Evolutionary conservation across 768 basidiomycete species (phyloP).

Genomic region (Tricholomella constricta): DNA sequence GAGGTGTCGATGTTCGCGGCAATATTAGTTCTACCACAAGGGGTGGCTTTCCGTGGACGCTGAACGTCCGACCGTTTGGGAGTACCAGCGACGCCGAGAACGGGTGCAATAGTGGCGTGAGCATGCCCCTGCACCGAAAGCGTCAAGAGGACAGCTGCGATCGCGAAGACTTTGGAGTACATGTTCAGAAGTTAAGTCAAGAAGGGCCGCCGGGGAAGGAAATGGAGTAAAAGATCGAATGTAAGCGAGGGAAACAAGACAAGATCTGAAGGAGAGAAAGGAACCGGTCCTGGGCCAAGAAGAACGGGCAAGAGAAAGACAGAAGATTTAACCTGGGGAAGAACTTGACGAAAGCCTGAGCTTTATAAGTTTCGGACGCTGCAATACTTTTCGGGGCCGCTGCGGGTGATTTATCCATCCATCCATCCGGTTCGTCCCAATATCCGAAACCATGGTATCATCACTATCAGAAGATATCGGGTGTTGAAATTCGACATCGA

Average conservation of each 20-base stretch:
- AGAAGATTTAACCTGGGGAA: neutral
- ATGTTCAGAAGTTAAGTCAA: constrained; percentile 7
- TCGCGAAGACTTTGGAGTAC: constrained; percentile 15
- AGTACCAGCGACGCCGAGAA: constrained; percentile 36
- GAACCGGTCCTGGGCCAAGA: constrained; percentile 19
- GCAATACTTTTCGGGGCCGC: neutral
- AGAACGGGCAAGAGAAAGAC: constrained; percentile 5
- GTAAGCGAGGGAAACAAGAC: constrained; percentile 5
- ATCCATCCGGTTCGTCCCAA: neutral
- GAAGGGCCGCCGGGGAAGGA: neutral
- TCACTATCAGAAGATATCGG: neutral
- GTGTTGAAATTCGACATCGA: neutral
- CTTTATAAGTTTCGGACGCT: constrained; percentile 1
- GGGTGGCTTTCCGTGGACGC: neutral
- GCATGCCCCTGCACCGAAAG: constrained; percentile 15
- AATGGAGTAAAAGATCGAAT: neutral
- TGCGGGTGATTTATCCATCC: too few species aligned
- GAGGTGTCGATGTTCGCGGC: constrained; percentile 40
- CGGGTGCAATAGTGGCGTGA: constrained; percentile 40
- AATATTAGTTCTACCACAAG: constrained; percentile 31
- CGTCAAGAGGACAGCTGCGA: constrained; percentile 8
- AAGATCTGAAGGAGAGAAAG: constrained; percentile 16
- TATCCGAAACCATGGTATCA: constrained; percentile 13
- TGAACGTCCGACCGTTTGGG: constrained; percentile 32
- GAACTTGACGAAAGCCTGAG: neutral